Evolutionary conservation across 345 rosid genomes (phyloP).

Genomic region (Pugionium dolabratum): DNA sequence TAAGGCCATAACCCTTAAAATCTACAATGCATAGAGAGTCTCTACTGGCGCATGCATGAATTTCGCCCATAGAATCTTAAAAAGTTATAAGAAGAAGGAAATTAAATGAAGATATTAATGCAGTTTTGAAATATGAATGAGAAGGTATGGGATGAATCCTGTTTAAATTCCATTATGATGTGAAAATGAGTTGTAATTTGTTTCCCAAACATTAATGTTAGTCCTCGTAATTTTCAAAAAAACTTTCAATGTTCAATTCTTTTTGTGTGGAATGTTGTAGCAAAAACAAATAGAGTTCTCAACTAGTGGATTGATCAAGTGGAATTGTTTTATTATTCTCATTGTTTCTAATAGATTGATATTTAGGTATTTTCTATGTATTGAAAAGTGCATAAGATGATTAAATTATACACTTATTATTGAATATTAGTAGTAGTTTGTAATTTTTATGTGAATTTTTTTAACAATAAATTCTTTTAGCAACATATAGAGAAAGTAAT

Average conservation of each 20-base stretch:
- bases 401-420: no score
- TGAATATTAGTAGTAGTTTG: no score
- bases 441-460: no score
- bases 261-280: neutral
- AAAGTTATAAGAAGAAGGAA: neutral
- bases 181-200: slow-evolving; percentile 15
- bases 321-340: no score
- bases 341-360: no score
- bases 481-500: no score
- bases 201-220: neutral
- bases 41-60: slow-evolving; percentile 38
- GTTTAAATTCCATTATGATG: slow-evolving; percentile 1
- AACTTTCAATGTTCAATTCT: neutral
- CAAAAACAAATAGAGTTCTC: neutral
- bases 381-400: no score
- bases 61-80: slow-evolving; percentile 29
- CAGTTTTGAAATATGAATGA: slow-evolving; percentile 5
- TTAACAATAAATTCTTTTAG: no score
- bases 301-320: neutral
- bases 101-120: slow-evolving; percentile 31
- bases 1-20: slow-evolving; percentile 19
- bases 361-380: no score
- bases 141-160: slow-evolving; percentile 13
- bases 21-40: slow-evolving; percentile 30
- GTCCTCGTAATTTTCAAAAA: neutral